A percentile compares a stretch with the other conserved stretches of the same genome.
phyloP scores from a whole-genome alignment of 352 stramenopile species.

The Blastocystis sp. region DNA sequence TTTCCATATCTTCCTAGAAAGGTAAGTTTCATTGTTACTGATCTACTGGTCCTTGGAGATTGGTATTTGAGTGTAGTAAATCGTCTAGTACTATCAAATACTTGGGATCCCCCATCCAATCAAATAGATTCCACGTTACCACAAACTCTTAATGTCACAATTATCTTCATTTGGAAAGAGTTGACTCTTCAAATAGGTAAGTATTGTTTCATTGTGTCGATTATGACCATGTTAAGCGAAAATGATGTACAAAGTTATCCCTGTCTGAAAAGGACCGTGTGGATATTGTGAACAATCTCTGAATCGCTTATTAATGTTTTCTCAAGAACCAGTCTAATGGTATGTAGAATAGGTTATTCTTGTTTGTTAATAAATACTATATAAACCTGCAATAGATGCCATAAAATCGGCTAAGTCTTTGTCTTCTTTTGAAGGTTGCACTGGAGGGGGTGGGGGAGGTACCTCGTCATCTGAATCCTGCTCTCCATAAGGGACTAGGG shows the following conservation, averaged over 20 bases:
- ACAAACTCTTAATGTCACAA: background rate
- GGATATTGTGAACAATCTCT: conserved; percentile 52
- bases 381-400: conserved; percentile 19
- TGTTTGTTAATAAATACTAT: conserved; percentile 45
- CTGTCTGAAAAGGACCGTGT: conserved; percentile 46
- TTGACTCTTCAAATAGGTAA: background rate
- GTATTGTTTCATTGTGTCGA: background rate
- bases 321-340: background rate
- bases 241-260: conserved; percentile 63
- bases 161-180: conserved; percentile 1
- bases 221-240: background rate
- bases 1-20: no score
- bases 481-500: conserved; percentile 38
- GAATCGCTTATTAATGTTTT: background rate
- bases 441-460: background rate
- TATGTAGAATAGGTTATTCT: conserved; percentile 34
- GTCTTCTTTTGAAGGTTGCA: background rate
- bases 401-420: conserved; percentile 40
- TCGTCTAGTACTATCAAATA: background rate
- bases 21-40: no score
- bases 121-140: background rate
- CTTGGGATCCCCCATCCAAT: conserved; percentile 40
- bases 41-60: no score
- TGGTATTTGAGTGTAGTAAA: no score
- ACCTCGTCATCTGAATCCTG: background rate